A percentile compares a stretch with the other conserved stretches of the same genome.
Evolutionary conservation across 2,329 filamentous ascomycete species (phyloP).

Genomic region (Aureobasidium sp.): DNA sequence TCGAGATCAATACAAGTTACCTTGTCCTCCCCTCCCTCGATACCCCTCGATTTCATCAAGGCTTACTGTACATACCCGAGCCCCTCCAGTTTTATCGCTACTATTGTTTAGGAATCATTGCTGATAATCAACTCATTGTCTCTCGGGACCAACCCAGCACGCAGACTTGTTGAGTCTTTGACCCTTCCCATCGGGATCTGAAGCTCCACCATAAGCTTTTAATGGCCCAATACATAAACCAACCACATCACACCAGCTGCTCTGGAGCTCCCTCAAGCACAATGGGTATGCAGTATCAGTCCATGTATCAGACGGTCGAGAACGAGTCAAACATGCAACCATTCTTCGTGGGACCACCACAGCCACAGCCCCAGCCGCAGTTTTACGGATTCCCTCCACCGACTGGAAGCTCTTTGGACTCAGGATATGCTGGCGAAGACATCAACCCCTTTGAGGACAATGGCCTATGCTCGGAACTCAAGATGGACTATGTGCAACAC

Average conservation of each 20-base stretch:
- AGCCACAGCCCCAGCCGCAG: background rate
- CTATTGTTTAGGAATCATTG: background rate
- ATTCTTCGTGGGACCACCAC: background rate
- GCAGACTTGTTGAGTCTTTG: background rate
- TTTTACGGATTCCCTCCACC: background rate
- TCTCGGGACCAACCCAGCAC: background rate
- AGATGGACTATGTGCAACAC: background rate
- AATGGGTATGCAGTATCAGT: background rate
- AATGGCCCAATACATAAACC: slow-evolving; percentile 1
- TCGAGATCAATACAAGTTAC: slow-evolving; percentile 11
- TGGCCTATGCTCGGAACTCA: background rate
- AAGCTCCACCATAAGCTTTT: background rate
- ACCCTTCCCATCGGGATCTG: background rate
- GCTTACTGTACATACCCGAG: background rate
- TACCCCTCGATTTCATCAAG: slow-evolving; percentile 5
- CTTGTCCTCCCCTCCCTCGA: slow-evolving; percentile 7
- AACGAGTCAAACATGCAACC: background rate
- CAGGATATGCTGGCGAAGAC: slow-evolving; percentile 11
- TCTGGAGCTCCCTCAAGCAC: background rate
- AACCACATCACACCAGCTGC: background rate
- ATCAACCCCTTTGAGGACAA: slow-evolving; percentile 9
- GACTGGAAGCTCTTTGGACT: slow-evolving; percentile 10
- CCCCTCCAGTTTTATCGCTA: background rate
- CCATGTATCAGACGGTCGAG: background rate
- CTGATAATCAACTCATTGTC: background rate